Conservation (phyloP, 2,329 filamentous ascomycete species). For the Alternaria longipes region DNA sequence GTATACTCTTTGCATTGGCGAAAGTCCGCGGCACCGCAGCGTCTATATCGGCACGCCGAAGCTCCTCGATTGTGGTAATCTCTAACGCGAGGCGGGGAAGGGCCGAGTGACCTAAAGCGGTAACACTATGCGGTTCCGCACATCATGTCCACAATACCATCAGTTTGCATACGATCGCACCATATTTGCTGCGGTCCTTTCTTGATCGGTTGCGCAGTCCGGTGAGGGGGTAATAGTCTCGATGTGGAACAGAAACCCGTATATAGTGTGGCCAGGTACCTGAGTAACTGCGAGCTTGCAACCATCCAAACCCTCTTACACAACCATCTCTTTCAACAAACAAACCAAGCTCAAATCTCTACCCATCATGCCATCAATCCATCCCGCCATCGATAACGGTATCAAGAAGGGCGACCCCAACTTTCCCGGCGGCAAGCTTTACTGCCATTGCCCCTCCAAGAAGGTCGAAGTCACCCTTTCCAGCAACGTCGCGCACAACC, state of each 20-base stretch:
- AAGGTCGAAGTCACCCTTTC: constrained; percentile 67
- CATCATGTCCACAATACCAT: constrained; percentile 16
- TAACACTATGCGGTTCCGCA: constrained; percentile 29
- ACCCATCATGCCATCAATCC: constrained; percentile 58
- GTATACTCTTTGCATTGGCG: background rate
- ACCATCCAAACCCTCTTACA: background rate
- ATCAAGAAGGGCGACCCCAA: constrained; percentile 63
- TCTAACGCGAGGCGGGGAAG: constrained; percentile 18
- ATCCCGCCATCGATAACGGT: constrained; percentile 71
- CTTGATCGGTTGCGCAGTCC: constrained; percentile 20
- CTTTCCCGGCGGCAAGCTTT: constrained; percentile 68
- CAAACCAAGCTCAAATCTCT: background rate
- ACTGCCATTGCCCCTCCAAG: constrained; percentile 66
- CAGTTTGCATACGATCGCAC: constrained; percentile 19
- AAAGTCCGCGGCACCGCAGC: background rate
- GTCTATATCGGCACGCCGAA: background rate
- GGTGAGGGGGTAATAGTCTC: constrained; percentile 18
- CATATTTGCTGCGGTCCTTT: background rate
- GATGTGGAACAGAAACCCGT: background rate
- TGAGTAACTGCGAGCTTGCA: background rate
- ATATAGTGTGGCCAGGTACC: constrained; percentile 9
- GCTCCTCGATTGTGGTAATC: background rate
- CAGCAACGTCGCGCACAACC: constrained; percentile 72
- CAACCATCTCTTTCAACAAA: background rate
- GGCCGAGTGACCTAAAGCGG: constrained; percentile 23